A percentile compares a stretch with the other conserved stretches of the same genome.
Conservation (phyloP, 352 stramenopile species). For the Globisporangium canariense region DNA sequence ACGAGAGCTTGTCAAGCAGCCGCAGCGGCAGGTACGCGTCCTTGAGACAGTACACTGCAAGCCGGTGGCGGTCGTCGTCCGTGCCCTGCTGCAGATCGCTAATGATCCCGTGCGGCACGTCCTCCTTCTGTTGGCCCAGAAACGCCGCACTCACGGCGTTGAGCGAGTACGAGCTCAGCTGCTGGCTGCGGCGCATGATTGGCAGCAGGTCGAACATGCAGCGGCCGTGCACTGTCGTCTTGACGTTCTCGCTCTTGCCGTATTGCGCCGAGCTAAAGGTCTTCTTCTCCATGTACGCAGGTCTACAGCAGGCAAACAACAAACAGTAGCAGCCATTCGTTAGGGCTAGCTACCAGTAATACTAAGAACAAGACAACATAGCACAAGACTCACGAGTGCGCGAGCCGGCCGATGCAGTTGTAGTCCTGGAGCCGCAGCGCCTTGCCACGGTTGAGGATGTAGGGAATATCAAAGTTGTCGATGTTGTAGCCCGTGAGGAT, state of each 20-base stretch:
- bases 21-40: constrained; percentile 96
- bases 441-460: constrained; percentile 98
- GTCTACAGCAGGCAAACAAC: constrained; percentile 19
- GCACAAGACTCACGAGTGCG: constrained; percentile 56
- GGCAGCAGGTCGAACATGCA: constrained; percentile 99
- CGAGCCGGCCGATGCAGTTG: constrained; percentile 85
- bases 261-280: constrained; percentile 98
- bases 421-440: constrained; percentile 82
- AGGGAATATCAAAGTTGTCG: constrained; percentile 99
- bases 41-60: constrained; percentile 99
- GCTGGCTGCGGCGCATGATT: constrained; percentile 99
- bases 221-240: constrained; percentile 97
- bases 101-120: constrained; percentile 99
- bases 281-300: constrained; percentile 94
- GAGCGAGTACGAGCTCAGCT: constrained; percentile 98
- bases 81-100: constrained; percentile 91
- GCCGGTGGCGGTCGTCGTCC: constrained; percentile 96
- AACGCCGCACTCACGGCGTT: constrained; percentile 98
- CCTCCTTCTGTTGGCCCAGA: constrained; percentile 98
- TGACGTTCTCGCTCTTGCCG: constrained; percentile 97
- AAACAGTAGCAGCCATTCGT: not conserved
- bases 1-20: constrained; percentile 98
- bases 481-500: constrained; percentile 99
- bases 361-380: not conserved
- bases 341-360: not conserved